Percentiles rank a stretch among this genome's conserved stretches.
These are phyloP conservation scores for Crucibulum laeve DNA, from an alignment of 768 basidiomycete genomes.

Conservation along the genomic window DNA sequence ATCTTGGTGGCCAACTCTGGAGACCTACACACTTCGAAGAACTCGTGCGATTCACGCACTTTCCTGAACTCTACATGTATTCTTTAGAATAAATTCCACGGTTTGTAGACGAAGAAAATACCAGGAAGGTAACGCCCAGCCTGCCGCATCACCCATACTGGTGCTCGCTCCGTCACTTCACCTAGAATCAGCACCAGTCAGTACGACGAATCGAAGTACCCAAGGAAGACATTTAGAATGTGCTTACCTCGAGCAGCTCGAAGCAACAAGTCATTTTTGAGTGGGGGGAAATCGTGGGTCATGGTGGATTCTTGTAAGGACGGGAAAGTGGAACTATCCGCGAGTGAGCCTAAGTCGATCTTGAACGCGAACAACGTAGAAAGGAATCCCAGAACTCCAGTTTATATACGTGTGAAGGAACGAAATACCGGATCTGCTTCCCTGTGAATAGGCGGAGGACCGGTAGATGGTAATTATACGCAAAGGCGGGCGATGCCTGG, in stretches of 20 bases:
- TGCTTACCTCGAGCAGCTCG: conserved; percentile 77
- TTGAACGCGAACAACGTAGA: no score
- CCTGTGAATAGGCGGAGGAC: no score
- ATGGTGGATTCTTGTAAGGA: conserved; percentile 19
- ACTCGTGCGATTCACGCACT: conserved; percentile 81
- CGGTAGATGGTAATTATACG: no score
- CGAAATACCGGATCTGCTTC: no score
- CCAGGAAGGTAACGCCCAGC: conserved; percentile 95
- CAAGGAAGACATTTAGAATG: neutral
- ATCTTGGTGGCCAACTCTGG: conserved; percentile 86
- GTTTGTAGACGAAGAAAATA: conserved; percentile 18
- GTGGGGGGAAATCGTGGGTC: conserved; percentile 53
- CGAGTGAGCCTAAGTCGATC: neutral
- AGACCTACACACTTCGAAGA: conserved; percentile 93
- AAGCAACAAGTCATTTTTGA: conserved; percentile 84
- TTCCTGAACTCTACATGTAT: conserved; percentile 76
- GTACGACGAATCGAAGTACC: neutral
- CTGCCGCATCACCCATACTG: conserved; percentile 99
- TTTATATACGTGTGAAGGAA: no score
- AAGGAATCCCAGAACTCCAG: no score
- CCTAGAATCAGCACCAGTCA: conserved; percentile 34
- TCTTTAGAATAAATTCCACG: neutral
- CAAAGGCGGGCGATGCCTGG: no score
- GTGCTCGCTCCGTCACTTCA: conserved; percentile 83
- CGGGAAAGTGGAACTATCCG: neutral